Base-by-base conservation (phyloP, 495 filamentous ascomycete species). In the Chaetomium tenue region DNA sequence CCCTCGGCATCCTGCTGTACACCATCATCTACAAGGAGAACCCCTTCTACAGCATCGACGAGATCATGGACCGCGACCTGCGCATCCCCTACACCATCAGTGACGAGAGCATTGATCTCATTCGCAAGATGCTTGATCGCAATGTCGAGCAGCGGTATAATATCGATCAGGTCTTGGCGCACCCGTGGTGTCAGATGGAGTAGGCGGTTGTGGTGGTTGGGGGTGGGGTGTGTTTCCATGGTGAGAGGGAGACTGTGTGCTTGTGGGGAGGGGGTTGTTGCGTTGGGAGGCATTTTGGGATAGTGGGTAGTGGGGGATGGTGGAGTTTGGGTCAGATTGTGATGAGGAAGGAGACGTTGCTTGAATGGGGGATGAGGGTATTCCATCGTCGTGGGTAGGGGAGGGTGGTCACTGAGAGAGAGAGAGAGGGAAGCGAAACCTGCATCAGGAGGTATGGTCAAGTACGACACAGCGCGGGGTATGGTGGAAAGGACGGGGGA, bases 11-110 rank as follows among this genome's bases (percentile, higher is more conserved):
- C 67, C 83, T 98, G 9, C 87, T 98, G 37, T 98, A 98, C 80
- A 98, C 94, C 20, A 96, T 98, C 68, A 89, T 97, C 67, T 98
- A 98, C 82, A 98, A 98, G 75, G 94, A 98, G 79, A 98, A 98
- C 71, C 94, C 94, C 4, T 98, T 98, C 78, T 98, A 98, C 83
- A 96, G 90, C 74, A 93, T 98, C 70, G 95, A 98, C 74, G 94
- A 98, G 78, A 98, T 98, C 69, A 92, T 97, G 83, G 94, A 98
- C 75, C 93, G 93, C 65, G 94, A 97, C 63, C 80, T 98, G 62
- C 84, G 94, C 23, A 89, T 98, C 7, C 94, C 94, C 0, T 96
- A 92, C 75, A 81, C 93, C 23, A 89, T 96, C 77, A 96, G 91
- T 73, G 92, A 96, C 66, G 87, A 89, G 53, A 94, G 91, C 70